Base-by-base conservation (phyloP, 2,329 filamentous ascomycete species). In the Calonectria crousiana region DNA sequence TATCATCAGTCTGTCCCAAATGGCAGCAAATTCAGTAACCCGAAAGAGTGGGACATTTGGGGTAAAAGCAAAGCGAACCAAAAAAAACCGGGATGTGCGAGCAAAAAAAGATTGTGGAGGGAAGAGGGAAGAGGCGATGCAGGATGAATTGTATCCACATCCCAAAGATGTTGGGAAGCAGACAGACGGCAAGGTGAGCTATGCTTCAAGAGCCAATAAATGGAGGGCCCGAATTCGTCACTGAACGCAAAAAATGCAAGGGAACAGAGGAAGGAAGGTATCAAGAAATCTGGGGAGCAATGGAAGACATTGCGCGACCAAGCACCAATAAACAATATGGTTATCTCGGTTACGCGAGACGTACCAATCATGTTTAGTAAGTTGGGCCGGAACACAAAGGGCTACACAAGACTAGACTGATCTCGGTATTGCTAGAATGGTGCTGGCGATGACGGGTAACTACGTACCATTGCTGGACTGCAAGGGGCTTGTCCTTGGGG, bases 381-480 rank as follows among this genome's bases (percentile, higher is more conserved):
- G 30, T 47, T n/a, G 32, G 34, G 34, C 34, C 30, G 41, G 41
- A 28, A 69, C 67, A 66, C 47, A 52, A n/a, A 41, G 28, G 26
- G 20, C 47, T 38, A 49, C 38, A 58, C 18, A 38, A 20, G 28
- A 49, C 47, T 23, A n/a, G 69, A n/a, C 62, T 53, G 28, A 18
- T 67, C 30, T 44, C 41, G 13, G 28, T 38, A 28, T 30, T 47
- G 26, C 30, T 14, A 56, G 18, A 26, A 49, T 26, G 20, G 51
- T 20, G 13, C 28, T 36, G 32, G 23, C 20, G 52, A 47, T n/a
- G 20, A 30, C 14, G 23, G 26, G 36, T 16, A 41, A 28, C 14
- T 34, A 78, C 84, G 76, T 86, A 93, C 94, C 95, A 98, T 88
- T 98, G 96, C 82, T 97, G 96, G 26, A 99, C 97, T 0, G 95